Evolutionary conservation across 352 stramenopile genomes (phyloP), one percentile per base, ranked within the genome.

Genomic region (Phytophthora cactorum): DNA sequence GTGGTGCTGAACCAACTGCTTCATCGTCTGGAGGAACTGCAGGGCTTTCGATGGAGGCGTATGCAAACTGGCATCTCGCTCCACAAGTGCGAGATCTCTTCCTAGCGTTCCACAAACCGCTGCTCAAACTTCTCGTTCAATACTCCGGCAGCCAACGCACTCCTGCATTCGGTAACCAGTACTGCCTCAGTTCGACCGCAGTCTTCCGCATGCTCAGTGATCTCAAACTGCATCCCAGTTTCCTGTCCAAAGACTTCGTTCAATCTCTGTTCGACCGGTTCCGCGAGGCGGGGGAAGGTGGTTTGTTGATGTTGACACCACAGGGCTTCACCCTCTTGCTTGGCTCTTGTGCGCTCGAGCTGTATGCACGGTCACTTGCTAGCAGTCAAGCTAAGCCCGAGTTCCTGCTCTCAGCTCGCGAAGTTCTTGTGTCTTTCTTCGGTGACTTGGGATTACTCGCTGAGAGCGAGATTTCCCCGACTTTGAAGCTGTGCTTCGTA

Each of bases 341-440:
- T 10, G 84, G 86, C 11, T 79, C 77, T 1, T 91, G 82, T 45
- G 84, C 84, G 8, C 46, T 93, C 6, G 75, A 92, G 34, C 47
- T 91, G 49, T 89, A 89, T 52, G 64, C 70, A 6, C 52, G 50
- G 15, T 66, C 72, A 8, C 55, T 76, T 44, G 31, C 64, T n/a
- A 53, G 50, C n/a, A 65, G 52, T 39, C 45, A 74, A 41, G 46
- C 49, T 14, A 63, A 70, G 7, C 52, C 55, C 7, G 52, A 57
- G 3, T 77, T 84, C 22, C 27, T 71, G 14, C 73, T 94, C 2
- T 92, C 86, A 9, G 70, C 82, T 12, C 81, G 84, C 43, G 86
- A 91, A 64, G 77, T 91, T 17, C 54, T 91, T 10, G 53, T 90
- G 15, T 89, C 78, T 7, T 91, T 92, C 63, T 91, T 91, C 45